Percentiles rank a stretch among this genome's conserved stretches.
These are phyloP conservation scores for Scheffersomyces spartinae DNA, from an alignment of 805 yeast species.

Conservation along the genomic window DNA sequence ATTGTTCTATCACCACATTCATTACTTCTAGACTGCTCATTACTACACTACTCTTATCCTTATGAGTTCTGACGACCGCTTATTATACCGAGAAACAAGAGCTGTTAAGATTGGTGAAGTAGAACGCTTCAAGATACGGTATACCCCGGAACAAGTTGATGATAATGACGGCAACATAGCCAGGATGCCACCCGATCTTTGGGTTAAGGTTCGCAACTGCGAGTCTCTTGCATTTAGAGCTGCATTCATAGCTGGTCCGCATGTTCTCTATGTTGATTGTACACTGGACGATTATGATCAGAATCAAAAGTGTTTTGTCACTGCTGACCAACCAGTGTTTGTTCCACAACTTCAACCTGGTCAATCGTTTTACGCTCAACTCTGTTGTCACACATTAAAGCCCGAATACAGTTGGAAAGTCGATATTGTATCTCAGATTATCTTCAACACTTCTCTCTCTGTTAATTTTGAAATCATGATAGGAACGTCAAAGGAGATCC, in stretches of 20 bases:
- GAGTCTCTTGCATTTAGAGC: slow-evolving; percentile 71
- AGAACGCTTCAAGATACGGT: slow-evolving; percentile 42
- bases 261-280: slow-evolving; percentile 72
- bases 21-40: slow-evolving; percentile 1
- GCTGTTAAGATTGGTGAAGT: slow-evolving; percentile 49
- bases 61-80: too few species aligned
- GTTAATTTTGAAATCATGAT: slow-evolving; percentile 56
- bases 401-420: slow-evolving; percentile 60
- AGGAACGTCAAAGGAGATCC: slow-evolving; percentile 29
- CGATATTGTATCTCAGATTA: slow-evolving; percentile 70
- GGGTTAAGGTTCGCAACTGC: slow-evolving; percentile 54
- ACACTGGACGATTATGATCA: slow-evolving; percentile 54
- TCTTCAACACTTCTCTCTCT: slow-evolving; percentile 59
- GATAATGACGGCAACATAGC: slow-evolving; percentile 6
- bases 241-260: slow-evolving; percentile 84
- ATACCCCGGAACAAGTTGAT: slow-evolving; percentile 23
- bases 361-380: slow-evolving; percentile 46
- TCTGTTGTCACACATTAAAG: slow-evolving; percentile 54
- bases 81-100: slow-evolving; percentile 27
- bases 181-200: slow-evolving; percentile 17
- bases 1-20: too few species aligned
- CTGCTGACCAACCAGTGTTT: slow-evolving; percentile 68
- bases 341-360: slow-evolving; percentile 67
- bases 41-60: too few species aligned
- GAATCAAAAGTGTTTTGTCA: slow-evolving; percentile 40